Evolutionary conservation across 2,329 filamentous ascomycete species (phyloP).

Genomic region (Phialophora chinensis): DNA sequence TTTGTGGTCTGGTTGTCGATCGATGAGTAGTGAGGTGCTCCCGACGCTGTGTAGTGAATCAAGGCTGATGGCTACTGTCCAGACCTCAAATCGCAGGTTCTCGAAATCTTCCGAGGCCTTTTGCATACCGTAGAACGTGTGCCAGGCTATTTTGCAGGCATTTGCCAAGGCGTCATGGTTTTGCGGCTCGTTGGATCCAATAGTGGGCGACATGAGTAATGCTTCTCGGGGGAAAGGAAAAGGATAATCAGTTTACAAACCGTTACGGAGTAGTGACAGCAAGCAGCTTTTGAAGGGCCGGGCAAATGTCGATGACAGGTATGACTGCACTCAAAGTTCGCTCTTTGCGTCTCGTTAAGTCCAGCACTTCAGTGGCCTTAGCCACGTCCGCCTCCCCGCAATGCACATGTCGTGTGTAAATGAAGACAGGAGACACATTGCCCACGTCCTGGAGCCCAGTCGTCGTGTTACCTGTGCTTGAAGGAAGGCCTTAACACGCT

Average conservation of each 20-base stretch:
- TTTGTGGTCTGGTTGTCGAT: constrained; percentile 33
- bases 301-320: not conserved
- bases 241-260: not conserved
- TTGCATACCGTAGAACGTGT: constrained; percentile 37
- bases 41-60: constrained; percentile 36
- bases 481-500: not conserved
- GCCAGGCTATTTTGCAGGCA: constrained; percentile 35
- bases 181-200: constrained; percentile 25
- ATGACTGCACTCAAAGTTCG: not conserved
- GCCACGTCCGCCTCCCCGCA: not conserved
- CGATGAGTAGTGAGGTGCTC: constrained; percentile 33
- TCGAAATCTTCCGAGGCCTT: constrained; percentile 37
- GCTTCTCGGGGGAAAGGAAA: constrained; percentile 1
- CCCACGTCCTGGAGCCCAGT: not conserved
- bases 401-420: not conserved
- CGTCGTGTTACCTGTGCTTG: not conserved
- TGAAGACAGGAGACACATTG: constrained; percentile 3
- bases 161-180: constrained; percentile 28
- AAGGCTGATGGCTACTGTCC: constrained; percentile 36
- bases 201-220: constrained; percentile 23
- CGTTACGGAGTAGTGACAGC: not conserved
- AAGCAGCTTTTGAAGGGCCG: constrained; percentile 16
- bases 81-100: constrained; percentile 36
- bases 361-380: not conserved
- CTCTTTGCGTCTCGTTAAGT: not conserved